phyloP scores from a whole-genome alignment of 306 rosid genomes.

The Abrus precatorius region DNA sequence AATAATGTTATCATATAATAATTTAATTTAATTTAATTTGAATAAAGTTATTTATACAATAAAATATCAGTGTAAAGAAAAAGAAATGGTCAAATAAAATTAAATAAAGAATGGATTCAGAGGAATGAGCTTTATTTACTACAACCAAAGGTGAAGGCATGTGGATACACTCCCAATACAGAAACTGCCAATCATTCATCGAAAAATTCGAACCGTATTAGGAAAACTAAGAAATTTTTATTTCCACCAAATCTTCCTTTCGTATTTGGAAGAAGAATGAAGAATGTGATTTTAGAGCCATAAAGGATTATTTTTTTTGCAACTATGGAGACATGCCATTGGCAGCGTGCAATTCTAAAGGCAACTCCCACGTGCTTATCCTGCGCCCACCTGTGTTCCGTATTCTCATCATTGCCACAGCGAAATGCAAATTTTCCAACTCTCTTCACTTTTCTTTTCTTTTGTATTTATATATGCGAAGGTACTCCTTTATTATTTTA shows the following conservation, averaged over 20 bases:
- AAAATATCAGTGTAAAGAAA: too few species aligned
- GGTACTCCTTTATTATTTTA: slow-evolving; percentile 51
- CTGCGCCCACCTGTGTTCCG: slow-evolving; percentile 75
- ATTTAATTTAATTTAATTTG: too few species aligned
- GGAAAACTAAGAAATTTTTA: slow-evolving; percentile 38
- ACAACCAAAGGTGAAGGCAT: slow-evolving; percentile 43
- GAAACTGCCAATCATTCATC: slow-evolving; percentile 58
- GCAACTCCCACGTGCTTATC: slow-evolving; percentile 90
- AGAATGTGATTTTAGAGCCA: slow-evolving; percentile 47
- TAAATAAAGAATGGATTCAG: slow-evolving; percentile 37
- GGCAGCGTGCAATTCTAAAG: slow-evolving; percentile 87
- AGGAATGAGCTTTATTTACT: slow-evolving; percentile 12
- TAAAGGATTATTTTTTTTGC: slow-evolving; percentile 16
- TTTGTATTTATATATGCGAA: slow-evolving; percentile 41
- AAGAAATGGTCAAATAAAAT: slow-evolving; percentile 33
- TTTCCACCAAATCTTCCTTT: slow-evolving; percentile 34
- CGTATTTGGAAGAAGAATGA: slow-evolving; percentile 49
- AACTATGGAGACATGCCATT: slow-evolving; percentile 52
- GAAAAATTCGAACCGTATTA: slow-evolving; percentile 44
- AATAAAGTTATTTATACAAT: too few species aligned
- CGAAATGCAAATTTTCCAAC: slow-evolving; percentile 42
- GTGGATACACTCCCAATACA: slow-evolving; percentile 51
- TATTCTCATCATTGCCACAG: slow-evolving; percentile 72
- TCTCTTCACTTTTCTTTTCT: not conserved
- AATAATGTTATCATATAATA: too few species aligned